These are phyloP conservation scores for Sicyos baderoa DNA, from an alignment of 306 rosid species.

Conservation along the genomic window DNA sequence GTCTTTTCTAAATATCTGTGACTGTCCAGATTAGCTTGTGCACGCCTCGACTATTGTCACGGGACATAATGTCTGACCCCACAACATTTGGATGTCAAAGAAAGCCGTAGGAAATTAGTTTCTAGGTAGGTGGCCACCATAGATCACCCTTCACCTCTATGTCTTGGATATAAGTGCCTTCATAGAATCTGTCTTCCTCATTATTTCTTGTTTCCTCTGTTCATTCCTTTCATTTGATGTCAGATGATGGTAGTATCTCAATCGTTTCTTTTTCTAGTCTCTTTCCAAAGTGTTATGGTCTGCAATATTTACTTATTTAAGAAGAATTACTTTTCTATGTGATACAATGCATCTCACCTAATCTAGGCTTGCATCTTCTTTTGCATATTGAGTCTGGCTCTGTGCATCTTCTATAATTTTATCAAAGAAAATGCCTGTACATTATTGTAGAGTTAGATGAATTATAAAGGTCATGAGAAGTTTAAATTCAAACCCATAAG, in stretches of 20 bases:
- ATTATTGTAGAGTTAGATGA: neutral
- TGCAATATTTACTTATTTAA: neutral
- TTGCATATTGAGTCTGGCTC: neutral
- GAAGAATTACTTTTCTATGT: neutral
- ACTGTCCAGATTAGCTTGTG: no score
- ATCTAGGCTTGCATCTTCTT: neutral
- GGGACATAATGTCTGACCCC: no score
- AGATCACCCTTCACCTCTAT: no score
- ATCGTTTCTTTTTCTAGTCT: neutral
- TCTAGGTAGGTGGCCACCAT: no score
- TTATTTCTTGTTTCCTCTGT: neutral
- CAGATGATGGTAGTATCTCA: neutral
- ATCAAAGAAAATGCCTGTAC: neutral
- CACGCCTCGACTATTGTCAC: no score
- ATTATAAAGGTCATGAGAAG: neutral
- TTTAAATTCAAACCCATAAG: neutral
- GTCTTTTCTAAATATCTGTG: no score
- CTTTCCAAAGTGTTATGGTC: neutral
- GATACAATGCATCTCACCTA: neutral
- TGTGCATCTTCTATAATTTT: neutral
- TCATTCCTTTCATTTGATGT: neutral
- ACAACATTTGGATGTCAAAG: no score
- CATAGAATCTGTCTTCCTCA: neutral
- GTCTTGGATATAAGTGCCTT: neutral
- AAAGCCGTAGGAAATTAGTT: no score